Conservation (phyloP, 164 flowering plant genomes). For the Tetrastigma voinierianum region DNA sequence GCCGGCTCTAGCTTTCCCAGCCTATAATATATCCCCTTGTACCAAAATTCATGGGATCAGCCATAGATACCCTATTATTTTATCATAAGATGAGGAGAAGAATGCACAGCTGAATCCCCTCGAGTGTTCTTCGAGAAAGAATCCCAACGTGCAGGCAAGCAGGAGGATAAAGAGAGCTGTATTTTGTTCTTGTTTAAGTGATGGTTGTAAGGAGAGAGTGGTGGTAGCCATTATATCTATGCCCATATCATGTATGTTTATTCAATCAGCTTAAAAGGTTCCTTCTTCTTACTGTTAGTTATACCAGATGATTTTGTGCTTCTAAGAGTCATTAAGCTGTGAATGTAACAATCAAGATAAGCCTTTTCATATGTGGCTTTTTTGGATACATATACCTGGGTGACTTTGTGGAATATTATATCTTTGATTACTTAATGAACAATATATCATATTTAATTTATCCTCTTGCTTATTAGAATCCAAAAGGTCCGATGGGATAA, state of each 20-base stretch:
- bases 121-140: no score
- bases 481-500: no score
- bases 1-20: no score
- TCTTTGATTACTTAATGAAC: neutral
- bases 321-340: constrained; percentile 10
- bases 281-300: neutral
- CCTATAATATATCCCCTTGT: no score
- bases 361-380: constrained; percentile 14
- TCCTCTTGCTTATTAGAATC: neutral
- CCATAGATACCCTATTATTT: no score
- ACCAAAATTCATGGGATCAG: no score
- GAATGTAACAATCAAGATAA: constrained; percentile 2
- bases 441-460: neutral
- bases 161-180: neutral
- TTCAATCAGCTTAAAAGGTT: neutral
- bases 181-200: neutral
- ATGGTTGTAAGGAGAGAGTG: no score
- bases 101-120: no score
- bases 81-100: no score
- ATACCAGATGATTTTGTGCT: neutral
- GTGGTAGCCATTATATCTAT: neutral
- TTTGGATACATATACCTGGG: no score
- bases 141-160: no score
- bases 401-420: neutral
- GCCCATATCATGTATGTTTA: neutral